These are phyloP conservation scores for Coprinopsis cinerea DNA, from an alignment of 768 basidiomycete species.

Conservation along the genomic window DNA sequence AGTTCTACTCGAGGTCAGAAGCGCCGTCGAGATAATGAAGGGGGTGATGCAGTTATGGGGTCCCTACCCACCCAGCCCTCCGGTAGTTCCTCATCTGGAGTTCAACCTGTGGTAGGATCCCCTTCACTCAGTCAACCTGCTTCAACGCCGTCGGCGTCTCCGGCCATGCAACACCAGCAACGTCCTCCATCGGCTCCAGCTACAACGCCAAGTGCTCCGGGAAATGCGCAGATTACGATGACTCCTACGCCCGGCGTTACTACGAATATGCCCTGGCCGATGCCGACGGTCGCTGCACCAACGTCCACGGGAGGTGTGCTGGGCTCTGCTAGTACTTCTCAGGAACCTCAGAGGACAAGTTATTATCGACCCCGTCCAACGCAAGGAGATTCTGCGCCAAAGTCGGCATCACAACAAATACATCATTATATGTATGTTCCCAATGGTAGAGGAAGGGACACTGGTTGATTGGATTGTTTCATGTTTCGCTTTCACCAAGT, in stretches of 20 bases:
- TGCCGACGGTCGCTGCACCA: conserved; percentile 64
- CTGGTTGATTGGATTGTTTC: not conserved
- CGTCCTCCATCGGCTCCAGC: conserved; percentile 27
- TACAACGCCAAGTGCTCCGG: conserved; percentile 1
- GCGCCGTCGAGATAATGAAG: conserved; percentile 35
- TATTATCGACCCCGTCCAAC: conserved; percentile 46
- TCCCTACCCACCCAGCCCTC: conserved; percentile 17
- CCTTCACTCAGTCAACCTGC: conserved; percentile 34
- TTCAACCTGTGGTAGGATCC: conserved; percentile 26
- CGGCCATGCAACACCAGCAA: conserved; percentile 42
- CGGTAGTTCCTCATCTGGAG: conserved; percentile 16
- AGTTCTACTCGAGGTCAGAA: conserved; percentile 59
- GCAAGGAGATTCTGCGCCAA: not conserved
- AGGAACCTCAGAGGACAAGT: conserved; percentile 40
- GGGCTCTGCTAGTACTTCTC: conserved; percentile 22
- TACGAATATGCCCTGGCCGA: conserved; percentile 53
- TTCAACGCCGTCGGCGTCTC: conserved; percentile 46
- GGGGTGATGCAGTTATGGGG: conserved; percentile 17
- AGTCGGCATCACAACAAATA: not conserved
- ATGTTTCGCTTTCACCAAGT: not conserved
- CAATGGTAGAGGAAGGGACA: conserved; percentile 15
- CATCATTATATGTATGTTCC: conserved; percentile 21
- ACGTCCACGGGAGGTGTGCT: conserved; percentile 52
- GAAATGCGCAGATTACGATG: conserved; percentile 14
- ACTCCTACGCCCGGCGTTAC: conserved; percentile 17